phyloP scores from a whole-genome alignment of 2,329 filamentous ascomycete genomes.

The Scedosporium dehoogii region DNA sequence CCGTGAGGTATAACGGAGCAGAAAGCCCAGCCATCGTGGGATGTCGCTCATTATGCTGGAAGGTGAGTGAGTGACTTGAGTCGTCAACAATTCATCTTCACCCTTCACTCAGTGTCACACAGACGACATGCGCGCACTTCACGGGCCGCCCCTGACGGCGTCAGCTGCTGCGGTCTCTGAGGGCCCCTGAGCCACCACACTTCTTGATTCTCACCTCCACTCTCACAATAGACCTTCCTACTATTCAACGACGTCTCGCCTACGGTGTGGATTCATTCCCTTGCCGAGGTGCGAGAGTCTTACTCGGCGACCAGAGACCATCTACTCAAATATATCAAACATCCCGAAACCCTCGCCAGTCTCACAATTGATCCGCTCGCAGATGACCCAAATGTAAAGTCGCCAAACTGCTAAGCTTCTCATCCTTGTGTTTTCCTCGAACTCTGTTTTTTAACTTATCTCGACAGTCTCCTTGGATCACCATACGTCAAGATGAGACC shows the following conservation, averaged over 20 bases:
- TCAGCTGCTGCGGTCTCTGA: background rate
- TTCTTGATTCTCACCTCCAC: background rate
- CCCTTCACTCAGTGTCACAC: background rate
- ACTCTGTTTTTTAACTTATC: constrained; percentile 10
- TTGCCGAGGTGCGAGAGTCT: constrained; percentile 60
- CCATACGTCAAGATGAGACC: constrained; percentile 73
- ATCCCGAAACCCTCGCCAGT: constrained; percentile 67
- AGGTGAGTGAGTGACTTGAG: too few relatives aligned
- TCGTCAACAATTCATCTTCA: too few relatives aligned
- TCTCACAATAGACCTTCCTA: constrained; percentile 56
- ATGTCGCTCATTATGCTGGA: constrained; percentile 85
- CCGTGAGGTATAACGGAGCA: constrained; percentile 50
- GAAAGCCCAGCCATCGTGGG: constrained; percentile 59
- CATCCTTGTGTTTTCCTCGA: background rate
- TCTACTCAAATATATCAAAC: constrained; percentile 71
- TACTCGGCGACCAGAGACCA: constrained; percentile 65
- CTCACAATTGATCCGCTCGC: constrained; percentile 73
- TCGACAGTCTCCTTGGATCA: constrained; percentile 78
- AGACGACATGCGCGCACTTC: too few relatives aligned
- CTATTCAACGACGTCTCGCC: constrained; percentile 60
- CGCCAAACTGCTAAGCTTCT: background rate
- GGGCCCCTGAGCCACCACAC: background rate
- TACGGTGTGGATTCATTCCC: constrained; percentile 56
- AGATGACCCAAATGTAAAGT: constrained; percentile 56
- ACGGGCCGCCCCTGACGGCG: background rate